phyloP scores from a whole-genome alignment of 352 stramenopile species.

The Phytopythium litorale region DNA sequence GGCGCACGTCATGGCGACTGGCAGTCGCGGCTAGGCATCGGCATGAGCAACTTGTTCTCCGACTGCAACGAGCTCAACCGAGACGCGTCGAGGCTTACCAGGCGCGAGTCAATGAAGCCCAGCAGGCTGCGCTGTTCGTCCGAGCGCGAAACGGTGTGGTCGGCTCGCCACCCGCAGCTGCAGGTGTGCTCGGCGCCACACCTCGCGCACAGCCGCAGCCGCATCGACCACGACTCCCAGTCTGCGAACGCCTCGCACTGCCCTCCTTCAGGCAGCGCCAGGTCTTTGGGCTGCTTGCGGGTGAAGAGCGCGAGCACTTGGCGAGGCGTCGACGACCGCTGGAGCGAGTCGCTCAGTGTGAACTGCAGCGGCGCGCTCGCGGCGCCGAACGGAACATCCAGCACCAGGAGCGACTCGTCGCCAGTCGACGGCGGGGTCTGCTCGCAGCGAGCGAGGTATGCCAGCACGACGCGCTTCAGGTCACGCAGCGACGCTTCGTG shows the following conservation, averaged over 20 bases:
- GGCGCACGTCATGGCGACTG: not conserved
- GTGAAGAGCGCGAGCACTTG: slow-evolving; percentile 16
- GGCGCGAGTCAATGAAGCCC: slow-evolving; percentile 20
- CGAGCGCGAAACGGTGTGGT: slow-evolving; percentile 14
- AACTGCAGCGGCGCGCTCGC: slow-evolving; percentile 6
- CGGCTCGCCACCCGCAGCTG: slow-evolving; percentile 21
- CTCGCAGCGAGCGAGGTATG: slow-evolving; percentile 7
- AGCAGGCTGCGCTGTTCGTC: slow-evolving; percentile 26
- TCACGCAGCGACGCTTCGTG: slow-evolving; percentile 23
- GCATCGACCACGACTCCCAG: slow-evolving; percentile 5
- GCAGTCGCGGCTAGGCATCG: not conserved
- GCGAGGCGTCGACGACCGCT: not conserved
- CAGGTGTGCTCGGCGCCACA: slow-evolving; percentile 16
- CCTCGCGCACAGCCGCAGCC: slow-evolving; percentile 20
- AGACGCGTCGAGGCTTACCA: slow-evolving; percentile 13
- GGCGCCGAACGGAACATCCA: not conserved
- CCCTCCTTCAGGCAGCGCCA: not conserved
- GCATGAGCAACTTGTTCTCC: not conserved
- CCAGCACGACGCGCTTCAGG: slow-evolving; percentile 29
- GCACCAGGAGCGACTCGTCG: slow-evolving; percentile 1
- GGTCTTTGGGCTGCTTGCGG: not conserved
- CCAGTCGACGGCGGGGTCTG: not conserved
- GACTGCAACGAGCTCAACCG: not conserved
- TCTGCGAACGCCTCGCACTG: not conserved
- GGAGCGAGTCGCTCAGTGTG: not conserved